Evolutionary conservation across 129 eudicot genomes (phyloP).

Genomic region (Pittosporum tobira): DNA sequence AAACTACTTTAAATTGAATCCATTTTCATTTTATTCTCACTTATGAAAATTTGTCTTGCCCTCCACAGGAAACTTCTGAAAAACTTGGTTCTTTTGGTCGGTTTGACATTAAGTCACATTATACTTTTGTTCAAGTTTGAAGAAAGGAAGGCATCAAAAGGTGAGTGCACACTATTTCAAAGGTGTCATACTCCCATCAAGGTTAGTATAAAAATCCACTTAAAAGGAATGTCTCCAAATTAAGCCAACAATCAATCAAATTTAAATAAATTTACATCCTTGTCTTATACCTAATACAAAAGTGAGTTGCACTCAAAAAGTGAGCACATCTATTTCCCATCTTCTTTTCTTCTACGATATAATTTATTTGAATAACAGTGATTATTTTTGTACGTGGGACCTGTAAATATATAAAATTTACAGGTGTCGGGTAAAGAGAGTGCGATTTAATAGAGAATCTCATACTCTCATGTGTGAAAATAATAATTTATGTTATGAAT

Average conservation of each 20-base stretch:
- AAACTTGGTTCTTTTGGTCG: neutral
- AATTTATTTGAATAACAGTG: too few relatives aligned
- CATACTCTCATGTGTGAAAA: too few relatives aligned
- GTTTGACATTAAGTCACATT: neutral
- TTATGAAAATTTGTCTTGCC: too few relatives aligned
- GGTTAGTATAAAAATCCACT: constrained; percentile 15
- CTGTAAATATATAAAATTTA: too few relatives aligned
- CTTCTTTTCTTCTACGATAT: neutral
- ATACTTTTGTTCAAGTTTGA: neutral
- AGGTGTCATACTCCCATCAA: constrained; percentile 24
- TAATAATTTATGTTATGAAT: too few relatives aligned
- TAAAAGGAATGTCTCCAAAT: constrained; percentile 7
- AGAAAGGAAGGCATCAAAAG: constrained; percentile 5
- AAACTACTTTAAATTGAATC: too few relatives aligned
- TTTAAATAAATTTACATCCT: constrained; percentile 22
- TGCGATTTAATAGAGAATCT: too few relatives aligned
- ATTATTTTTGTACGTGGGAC: too few relatives aligned
- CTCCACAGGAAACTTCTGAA: neutral
- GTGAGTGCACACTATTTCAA: constrained; percentile 3
- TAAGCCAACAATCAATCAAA: too few relatives aligned
- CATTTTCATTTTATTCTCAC: too few relatives aligned
- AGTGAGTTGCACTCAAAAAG: constrained; percentile 24
- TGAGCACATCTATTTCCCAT: neutral
- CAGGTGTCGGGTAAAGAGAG: too few relatives aligned
- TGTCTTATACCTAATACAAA: constrained; percentile 22